These are phyloP conservation scores for Blakeslea trispora DNA, from an alignment of 371 early-diverging fungal species.

Conservation along the genomic window DNA sequence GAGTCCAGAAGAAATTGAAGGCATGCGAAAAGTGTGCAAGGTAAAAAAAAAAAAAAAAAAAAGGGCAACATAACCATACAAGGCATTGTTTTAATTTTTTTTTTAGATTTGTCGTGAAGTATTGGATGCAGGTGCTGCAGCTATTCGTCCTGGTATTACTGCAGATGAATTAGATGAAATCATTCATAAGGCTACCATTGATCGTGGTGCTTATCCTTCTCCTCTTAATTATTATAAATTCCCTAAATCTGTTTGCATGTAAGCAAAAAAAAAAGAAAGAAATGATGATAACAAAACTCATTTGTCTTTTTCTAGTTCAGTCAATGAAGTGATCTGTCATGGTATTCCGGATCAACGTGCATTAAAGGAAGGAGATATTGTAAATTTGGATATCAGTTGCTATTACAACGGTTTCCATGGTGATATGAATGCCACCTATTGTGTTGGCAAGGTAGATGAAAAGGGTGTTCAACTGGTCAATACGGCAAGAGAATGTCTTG, in stretches of 20 bases:
- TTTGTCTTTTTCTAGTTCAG: slow-evolving; percentile 36
- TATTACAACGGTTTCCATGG: slow-evolving; percentile 91
- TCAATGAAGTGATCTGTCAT: slow-evolving; percentile 82
- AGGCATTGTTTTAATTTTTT: too few relatives aligned
- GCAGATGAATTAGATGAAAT: slow-evolving; percentile 92
- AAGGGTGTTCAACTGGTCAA: slow-evolving; percentile 73
- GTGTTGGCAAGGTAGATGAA: slow-evolving; percentile 86
- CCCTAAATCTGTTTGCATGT: slow-evolving; percentile 92
- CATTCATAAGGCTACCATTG: slow-evolving; percentile 87
- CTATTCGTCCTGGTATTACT: slow-evolving; percentile 85
- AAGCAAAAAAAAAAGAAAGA: slow-evolving; percentile 40
- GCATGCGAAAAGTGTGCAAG: slow-evolving; percentile 82
- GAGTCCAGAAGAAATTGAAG: slow-evolving; percentile 74
- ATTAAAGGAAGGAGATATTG: slow-evolving; percentile 89
- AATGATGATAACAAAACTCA: too few relatives aligned
- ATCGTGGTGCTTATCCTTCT: slow-evolving; percentile 91
- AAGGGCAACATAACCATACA: too few relatives aligned
- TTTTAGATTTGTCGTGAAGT: slow-evolving; percentile 85
- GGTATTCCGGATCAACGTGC: slow-evolving; percentile 91
- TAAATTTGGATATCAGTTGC: slow-evolving; percentile 89
- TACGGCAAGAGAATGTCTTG: slow-evolving; percentile 80
- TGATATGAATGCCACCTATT: slow-evolving; percentile 89
- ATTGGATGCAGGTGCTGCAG: slow-evolving; percentile 78
- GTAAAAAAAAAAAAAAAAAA: too few relatives aligned
- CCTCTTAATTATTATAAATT: slow-evolving; percentile 93